phyloP scores from a whole-genome alignment of 805 yeast species.

The Zygosaccharomyces kombuchaensis region DNA sequence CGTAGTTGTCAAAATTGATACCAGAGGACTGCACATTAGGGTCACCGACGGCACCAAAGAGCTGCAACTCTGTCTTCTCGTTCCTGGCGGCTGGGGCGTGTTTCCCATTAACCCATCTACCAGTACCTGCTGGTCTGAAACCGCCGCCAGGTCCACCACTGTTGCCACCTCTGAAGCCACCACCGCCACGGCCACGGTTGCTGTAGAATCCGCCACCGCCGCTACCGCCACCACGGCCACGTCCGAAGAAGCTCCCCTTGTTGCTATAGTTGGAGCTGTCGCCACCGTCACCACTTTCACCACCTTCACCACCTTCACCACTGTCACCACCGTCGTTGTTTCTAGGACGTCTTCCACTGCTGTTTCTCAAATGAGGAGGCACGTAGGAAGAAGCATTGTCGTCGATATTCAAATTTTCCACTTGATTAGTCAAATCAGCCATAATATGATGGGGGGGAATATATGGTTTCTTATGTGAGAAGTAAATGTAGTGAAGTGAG shows the following conservation, averaged over 20 bases:
- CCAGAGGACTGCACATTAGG: conserved; percentile 85
- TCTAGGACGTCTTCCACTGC: conserved; percentile 20
- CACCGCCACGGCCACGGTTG: conserved; percentile 30
- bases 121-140: conserved; percentile 48
- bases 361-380: conserved; percentile 46
- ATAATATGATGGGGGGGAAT: conserved; percentile 33
- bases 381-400: conserved; percentile 36
- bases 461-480: neutral
- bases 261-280: conserved; percentile 32
- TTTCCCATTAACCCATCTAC: conserved; percentile 81
- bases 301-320: conserved; percentile 23
- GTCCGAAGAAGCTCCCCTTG: conserved; percentile 35
- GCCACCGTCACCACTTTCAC: conserved; percentile 26
- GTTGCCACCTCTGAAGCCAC: conserved; percentile 37
- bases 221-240: conserved; percentile 29
- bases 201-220: conserved; percentile 36
- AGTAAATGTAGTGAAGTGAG: neutral
- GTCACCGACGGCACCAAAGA: conserved; percentile 73
- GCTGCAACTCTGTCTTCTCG: conserved; percentile 65
- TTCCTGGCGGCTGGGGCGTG: conserved; percentile 79
- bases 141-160: conserved; percentile 27
- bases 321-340: conserved; percentile 34
- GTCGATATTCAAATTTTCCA: conserved; percentile 50
- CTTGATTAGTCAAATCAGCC: conserved; percentile 56
- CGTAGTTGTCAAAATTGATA: conserved; percentile 97